A percentile compares a stretch with the other conserved stretches of the same genome.
phyloP scores from a whole-genome alignment of 1,284 basidiomycete species.

The Marasmius tenuissimus region DNA sequence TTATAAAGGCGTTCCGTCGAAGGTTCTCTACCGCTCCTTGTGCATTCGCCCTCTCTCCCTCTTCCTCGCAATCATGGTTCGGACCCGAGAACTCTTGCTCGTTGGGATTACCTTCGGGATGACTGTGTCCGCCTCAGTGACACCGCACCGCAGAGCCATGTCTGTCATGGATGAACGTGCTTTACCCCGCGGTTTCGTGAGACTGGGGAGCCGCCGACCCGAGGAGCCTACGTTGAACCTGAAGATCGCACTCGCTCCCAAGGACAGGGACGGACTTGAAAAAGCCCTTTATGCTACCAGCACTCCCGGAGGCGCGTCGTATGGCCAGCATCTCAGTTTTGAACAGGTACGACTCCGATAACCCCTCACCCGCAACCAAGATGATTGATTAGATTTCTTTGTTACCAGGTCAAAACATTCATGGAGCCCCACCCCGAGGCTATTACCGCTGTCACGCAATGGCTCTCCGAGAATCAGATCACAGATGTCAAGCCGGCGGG shows the following conservation, averaged over 20 bases:
- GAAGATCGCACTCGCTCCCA: slow-evolving; percentile 16
- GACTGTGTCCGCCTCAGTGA: not conserved
- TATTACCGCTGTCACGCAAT: slow-evolving; percentile 7
- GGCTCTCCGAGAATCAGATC: slow-evolving; percentile 10
- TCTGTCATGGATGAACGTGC: not conserved
- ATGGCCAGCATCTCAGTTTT: slow-evolving; percentile 19
- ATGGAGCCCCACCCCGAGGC: slow-evolving; percentile 1
- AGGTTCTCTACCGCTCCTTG: no score
- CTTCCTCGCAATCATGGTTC: not conserved
- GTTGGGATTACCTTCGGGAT: not conserved
- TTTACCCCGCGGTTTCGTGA: slow-evolving; percentile 1
- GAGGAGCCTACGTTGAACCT: slow-evolving; percentile 15
- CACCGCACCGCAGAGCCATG: not conserved
- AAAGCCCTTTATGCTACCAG: slow-evolving; percentile 17
- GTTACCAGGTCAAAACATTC: slow-evolving; percentile 5
- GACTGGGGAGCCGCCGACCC: not conserved
- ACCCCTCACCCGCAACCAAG: no score
- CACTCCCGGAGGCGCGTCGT: slow-evolving; percentile 18
- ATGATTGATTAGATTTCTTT: no score
- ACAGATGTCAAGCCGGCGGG: not conserved
- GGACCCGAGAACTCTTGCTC: not conserved
- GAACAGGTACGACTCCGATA: slow-evolving; percentile 18
- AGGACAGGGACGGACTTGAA: slow-evolving; percentile 20
- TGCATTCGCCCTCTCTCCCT: no score
- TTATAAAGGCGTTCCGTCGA: no score